A percentile compares a stretch with the other conserved stretches of the same genome.
phyloP scores from a whole-genome alignment of 257 asterid genomes.

The Jacaranda mimosifolia region DNA sequence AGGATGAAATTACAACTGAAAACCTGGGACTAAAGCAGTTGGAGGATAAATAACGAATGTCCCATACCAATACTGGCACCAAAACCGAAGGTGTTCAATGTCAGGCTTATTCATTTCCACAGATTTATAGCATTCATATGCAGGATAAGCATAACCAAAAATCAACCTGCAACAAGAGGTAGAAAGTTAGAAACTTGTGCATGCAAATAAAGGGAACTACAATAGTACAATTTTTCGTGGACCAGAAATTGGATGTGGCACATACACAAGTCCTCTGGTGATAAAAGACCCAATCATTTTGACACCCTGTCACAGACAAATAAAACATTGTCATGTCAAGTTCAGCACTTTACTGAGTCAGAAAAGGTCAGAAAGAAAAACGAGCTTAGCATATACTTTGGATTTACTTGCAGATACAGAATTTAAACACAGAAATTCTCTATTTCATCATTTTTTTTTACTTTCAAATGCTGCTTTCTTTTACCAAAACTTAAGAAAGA shows the following conservation, averaged over 20 bases:
- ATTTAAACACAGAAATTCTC: not conserved
- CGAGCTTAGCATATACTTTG: constrained; percentile 1
- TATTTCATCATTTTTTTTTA: not conserved
- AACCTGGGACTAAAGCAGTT: constrained; percentile 28
- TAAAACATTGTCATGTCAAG: constrained; percentile 15
- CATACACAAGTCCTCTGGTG: constrained; percentile 92
- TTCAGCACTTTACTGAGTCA: constrained; percentile 1
- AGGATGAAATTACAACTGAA: constrained; percentile 27
- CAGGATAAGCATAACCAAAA: constrained; percentile 93
- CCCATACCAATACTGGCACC: constrained; percentile 96
- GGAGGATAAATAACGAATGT: not conserved
- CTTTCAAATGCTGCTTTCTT: constrained; percentile 25
- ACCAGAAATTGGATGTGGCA: constrained; percentile 31
- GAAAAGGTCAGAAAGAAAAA: not conserved
- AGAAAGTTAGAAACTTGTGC: constrained; percentile 24
- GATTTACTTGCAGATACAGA: constrained; percentile 13
- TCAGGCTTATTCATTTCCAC: constrained; percentile 91
- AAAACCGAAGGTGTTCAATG: constrained; percentile 86
- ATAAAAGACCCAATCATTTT: constrained; percentile 92
- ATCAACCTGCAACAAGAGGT: constrained; percentile 59
- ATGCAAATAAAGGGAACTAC: constrained; percentile 22
- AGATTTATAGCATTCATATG: constrained; percentile 85
- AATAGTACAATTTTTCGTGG: not conserved
- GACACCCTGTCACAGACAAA: constrained; percentile 60
- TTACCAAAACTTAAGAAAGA: constrained; percentile 18